Conservation (phyloP, 306 rosid genomes). For the Castanospermum australe region DNA sequence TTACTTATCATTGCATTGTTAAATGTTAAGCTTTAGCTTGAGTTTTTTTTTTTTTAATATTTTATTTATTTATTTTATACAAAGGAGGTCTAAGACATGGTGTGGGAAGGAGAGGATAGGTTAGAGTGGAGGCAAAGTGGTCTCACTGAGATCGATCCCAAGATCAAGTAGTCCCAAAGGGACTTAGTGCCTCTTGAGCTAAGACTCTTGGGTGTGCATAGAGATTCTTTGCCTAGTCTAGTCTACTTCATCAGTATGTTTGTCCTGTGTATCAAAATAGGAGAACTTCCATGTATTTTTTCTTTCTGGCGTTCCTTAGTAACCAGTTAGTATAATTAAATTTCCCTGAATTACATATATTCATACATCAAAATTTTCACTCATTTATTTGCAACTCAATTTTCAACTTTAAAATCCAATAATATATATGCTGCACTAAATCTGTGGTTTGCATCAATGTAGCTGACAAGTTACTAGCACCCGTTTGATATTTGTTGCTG, state of each 20-base stretch:
- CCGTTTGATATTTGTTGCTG: neutral
- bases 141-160: too few species aligned
- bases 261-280: neutral
- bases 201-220: too few species aligned
- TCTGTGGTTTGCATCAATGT: neutral
- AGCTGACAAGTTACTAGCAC: neutral
- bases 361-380: neutral
- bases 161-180: too few species aligned
- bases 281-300: neutral
- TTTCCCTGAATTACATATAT: neutral
- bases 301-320: neutral
- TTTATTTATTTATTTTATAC: too few species aligned
- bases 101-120: too few species aligned
- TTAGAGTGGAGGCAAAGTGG: too few species aligned
- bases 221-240: neutral
- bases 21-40: too few species aligned
- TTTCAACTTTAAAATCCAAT: neutral
- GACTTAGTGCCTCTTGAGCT: too few species aligned
- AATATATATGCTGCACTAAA: neutral
- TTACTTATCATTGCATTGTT: neutral
- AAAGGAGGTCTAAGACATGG: too few species aligned
- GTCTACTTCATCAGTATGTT: neutral
- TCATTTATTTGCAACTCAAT: neutral
- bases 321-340: neutral
- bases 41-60: too few species aligned